Percentiles rank a stretch among this genome's conserved stretches.
These are phyloP conservation scores for Ascochyta fabae DNA, from an alignment of 2,329 filamentous ascomycete species.

Conservation along the genomic window DNA sequence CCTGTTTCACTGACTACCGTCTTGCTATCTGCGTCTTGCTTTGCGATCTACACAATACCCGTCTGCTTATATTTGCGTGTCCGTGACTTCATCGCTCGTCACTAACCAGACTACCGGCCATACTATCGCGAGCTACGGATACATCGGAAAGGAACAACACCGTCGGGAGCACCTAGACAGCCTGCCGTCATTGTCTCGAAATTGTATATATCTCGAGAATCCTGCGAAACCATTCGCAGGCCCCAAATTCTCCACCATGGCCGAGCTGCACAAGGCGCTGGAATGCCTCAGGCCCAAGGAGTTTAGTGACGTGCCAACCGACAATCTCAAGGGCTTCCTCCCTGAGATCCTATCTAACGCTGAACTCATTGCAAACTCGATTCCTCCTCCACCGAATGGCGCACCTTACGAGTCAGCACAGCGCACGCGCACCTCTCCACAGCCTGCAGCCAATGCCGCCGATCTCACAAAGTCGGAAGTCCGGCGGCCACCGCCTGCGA, in stretches of 20 bases:
- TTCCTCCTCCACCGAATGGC: conserved; percentile 66
- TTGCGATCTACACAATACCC: neutral
- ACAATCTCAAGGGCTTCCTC: conserved; percentile 51
- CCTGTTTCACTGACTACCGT: neutral
- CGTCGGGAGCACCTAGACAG: neutral
- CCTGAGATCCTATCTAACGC: conserved; percentile 58
- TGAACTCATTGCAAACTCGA: conserved; percentile 76
- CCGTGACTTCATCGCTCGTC: conserved; percentile 17
- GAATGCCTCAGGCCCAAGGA: conserved; percentile 52
- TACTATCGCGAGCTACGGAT: conserved; percentile 6
- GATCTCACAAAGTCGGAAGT: conserved; percentile 61
- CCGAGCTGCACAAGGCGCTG: conserved; percentile 55
- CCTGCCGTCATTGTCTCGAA: conserved; percentile 3
- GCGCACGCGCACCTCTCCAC: conserved; percentile 65
- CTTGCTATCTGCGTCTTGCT: neutral
- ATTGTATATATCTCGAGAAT: neutral
- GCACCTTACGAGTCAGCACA: conserved; percentile 53
- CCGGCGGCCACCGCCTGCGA: conserved; percentile 56
- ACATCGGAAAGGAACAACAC: conserved; percentile 7
- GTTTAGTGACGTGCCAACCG: conserved; percentile 54
- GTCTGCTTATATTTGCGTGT: neutral
- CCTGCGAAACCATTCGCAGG: neutral
- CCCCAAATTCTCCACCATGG: conserved; percentile 28
- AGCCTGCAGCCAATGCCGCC: conserved; percentile 56
- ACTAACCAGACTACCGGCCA: neutral